Percentiles rank a stretch among this genome's conserved stretches.
Conservation (phyloP, 768 basidiomycete genomes). For the Tricholoma terreum region DNA sequence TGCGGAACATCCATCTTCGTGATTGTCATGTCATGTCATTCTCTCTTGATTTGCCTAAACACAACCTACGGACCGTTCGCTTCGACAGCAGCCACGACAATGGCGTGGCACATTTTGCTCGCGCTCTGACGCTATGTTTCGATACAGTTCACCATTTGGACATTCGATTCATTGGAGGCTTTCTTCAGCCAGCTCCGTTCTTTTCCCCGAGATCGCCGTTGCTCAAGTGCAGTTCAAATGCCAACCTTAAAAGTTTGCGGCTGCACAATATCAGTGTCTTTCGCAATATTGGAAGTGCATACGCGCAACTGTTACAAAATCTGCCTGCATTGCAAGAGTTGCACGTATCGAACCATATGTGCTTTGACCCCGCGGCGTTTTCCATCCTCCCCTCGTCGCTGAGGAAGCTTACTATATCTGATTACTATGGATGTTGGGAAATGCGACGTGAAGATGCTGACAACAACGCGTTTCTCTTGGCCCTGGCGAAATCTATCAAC, state of each 20-base stretch:
- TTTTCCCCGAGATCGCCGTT: constrained; percentile 10
- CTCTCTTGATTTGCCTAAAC: constrained; percentile 17
- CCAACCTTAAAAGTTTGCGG: constrained; percentile 20
- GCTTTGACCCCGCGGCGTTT: constrained; percentile 21
- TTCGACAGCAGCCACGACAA: constrained; percentile 28
- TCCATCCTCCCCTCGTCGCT: constrained; percentile 19
- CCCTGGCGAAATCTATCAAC: constrained; percentile 14
- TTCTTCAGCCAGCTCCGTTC: constrained; percentile 21
- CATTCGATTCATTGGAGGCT: constrained; percentile 27
- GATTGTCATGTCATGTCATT: constrained; percentile 25
- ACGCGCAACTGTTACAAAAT: constrained; percentile 19
- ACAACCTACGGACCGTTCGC: constrained; percentile 21
- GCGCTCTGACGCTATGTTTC: constrained; percentile 19
- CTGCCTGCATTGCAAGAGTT: constrained; percentile 21
- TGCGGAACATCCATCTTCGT: constrained; percentile 24
- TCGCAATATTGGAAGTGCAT: constrained; percentile 19
- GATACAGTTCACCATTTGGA: constrained; percentile 21
- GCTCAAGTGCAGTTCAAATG: constrained; percentile 3
- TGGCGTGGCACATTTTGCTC: constrained; percentile 21
- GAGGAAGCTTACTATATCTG: constrained; percentile 15
- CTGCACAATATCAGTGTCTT: constrained; percentile 28
- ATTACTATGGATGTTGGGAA: constrained; percentile 22
- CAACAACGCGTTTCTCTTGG: constrained; percentile 11
- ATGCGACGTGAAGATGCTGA: constrained; percentile 4
- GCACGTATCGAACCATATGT: constrained; percentile 26